phyloP scores from a whole-genome alignment of 2,329 filamentous ascomycete species.

The Cytospora mali region DNA sequence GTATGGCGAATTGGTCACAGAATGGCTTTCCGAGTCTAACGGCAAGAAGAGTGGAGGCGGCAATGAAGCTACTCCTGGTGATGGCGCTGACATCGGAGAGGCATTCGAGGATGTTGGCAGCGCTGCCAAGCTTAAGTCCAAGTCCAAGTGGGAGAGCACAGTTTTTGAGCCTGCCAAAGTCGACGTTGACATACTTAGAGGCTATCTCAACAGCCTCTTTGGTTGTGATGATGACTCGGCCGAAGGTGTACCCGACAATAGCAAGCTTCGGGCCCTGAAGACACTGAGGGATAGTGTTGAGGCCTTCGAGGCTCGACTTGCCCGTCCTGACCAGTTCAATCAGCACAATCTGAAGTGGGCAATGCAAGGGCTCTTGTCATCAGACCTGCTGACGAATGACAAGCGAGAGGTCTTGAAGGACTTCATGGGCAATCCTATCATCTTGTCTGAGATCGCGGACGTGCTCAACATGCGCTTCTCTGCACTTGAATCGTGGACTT shows the following conservation, averaged over 20 bases:
- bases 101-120: conserved; percentile 45
- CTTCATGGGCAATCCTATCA: conserved; percentile 44
- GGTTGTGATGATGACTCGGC: conserved; percentile 29
- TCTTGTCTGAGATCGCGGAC: conserved; percentile 53
- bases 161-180: conserved; percentile 46
- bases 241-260: conserved; percentile 18
- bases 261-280: conserved; percentile 34
- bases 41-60: conserved; percentile 30
- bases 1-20: conserved; percentile 50
- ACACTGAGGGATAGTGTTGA: conserved; percentile 35
- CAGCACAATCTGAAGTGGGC: conserved; percentile 40
- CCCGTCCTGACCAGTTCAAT: conserved; percentile 41
- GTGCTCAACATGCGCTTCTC: conserved; percentile 56
- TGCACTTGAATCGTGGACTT: conserved; percentile 49
- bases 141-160: conserved; percentile 47
- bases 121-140: conserved; percentile 44
- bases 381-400: conserved; percentile 48
- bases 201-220: conserved; percentile 48
- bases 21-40: conserved; percentile 45
- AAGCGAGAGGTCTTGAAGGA: conserved; percentile 47
- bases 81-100: conserved; percentile 23
- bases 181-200: conserved; percentile 41
- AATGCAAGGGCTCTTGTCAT: conserved; percentile 46
- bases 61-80: conserved; percentile 14
- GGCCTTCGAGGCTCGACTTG: conserved; percentile 37